These are phyloP conservation scores for Solanum bukasovii DNA, from an alignment of 257 asterid genomes.

Conservation along the genomic window DNA sequence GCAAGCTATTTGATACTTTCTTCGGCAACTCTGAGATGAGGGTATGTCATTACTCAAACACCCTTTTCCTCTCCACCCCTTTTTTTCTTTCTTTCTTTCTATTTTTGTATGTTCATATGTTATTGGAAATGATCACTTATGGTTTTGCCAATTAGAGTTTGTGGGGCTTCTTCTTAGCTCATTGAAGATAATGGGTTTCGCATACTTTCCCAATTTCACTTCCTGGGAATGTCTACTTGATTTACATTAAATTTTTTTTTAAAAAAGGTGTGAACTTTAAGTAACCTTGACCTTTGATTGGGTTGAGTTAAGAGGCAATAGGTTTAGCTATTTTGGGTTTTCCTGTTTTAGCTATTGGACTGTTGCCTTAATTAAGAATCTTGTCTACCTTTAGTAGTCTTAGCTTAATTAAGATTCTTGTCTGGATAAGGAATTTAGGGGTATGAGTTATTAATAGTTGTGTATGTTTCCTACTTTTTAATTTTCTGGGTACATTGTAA, in stretches of 20 bases:
- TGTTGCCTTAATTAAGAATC: background rate
- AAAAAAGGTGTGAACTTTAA: background rate
- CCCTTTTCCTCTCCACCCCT: background rate
- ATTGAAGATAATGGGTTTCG: background rate
- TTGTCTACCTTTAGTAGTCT: background rate
- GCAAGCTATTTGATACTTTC: slow-evolving; percentile 94
- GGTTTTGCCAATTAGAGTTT: background rate
- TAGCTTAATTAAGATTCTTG: background rate
- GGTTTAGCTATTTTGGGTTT: background rate
- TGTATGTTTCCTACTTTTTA: background rate
- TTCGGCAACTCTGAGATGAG: slow-evolving; percentile 99
- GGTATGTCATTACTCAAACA: slow-evolving; percentile 13
- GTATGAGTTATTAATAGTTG: background rate
- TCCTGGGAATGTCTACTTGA: background rate
- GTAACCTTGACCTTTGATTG: background rate
- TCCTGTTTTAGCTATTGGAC: background rate
- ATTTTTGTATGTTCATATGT: background rate
- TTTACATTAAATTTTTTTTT: background rate
- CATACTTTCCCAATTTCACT: background rate
- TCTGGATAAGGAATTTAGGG: background rate
- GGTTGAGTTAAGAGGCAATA: background rate
- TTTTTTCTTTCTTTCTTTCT: background rate
- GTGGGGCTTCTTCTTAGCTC: background rate
- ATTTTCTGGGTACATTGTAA: too few relatives aligned
- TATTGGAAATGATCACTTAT: background rate